These are phyloP conservation scores for Bathelium albidoporum DNA, from an alignment of 495 filamentous ascomycete species.

Conservation along the genomic window DNA sequence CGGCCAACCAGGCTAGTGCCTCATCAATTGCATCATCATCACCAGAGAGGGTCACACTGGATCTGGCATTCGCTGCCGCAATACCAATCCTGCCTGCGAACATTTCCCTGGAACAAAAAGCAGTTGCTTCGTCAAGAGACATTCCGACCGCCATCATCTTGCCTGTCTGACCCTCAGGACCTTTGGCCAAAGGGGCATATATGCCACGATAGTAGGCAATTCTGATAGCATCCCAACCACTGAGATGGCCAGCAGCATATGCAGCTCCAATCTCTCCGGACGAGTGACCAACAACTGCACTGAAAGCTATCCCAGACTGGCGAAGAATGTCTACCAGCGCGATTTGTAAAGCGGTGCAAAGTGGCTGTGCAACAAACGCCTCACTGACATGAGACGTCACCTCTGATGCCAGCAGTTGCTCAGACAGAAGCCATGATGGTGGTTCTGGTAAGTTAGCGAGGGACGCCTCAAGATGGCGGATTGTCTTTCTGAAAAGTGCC, in stretches of 20 bases:
- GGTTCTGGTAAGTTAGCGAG: neutral
- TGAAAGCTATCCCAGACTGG: constrained; percentile 22
- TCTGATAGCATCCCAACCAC: constrained; percentile 34
- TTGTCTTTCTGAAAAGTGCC: neutral
- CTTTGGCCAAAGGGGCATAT: neutral
- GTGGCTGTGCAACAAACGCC: constrained; percentile 16
- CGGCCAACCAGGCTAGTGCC: neutral
- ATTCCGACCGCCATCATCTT: constrained; percentile 22
- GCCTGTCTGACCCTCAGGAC: neutral
- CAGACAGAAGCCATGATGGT: neutral
- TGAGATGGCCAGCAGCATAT: constrained; percentile 45
- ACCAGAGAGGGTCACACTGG: constrained; percentile 26
- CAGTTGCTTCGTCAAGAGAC: neutral
- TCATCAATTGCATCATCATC: constrained; percentile 16
- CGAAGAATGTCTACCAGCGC: constrained; percentile 19
- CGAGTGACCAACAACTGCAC: constrained; percentile 47
- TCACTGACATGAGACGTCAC: constrained; percentile 15
- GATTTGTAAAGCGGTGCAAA: constrained; percentile 21
- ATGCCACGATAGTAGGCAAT: constrained; percentile 34
- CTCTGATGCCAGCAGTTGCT: neutral
- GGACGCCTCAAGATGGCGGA: neutral
- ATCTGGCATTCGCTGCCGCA: neutral
- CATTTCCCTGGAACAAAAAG: neutral
- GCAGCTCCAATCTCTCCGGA: constrained; percentile 55
- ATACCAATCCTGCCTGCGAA: neutral